A percentile compares a stretch with the other conserved stretches of the same genome.
These are phyloP conservation scores for Calonectria montana DNA, from an alignment of 2,329 filamentous ascomycete genomes.

Conservation along the genomic window DNA sequence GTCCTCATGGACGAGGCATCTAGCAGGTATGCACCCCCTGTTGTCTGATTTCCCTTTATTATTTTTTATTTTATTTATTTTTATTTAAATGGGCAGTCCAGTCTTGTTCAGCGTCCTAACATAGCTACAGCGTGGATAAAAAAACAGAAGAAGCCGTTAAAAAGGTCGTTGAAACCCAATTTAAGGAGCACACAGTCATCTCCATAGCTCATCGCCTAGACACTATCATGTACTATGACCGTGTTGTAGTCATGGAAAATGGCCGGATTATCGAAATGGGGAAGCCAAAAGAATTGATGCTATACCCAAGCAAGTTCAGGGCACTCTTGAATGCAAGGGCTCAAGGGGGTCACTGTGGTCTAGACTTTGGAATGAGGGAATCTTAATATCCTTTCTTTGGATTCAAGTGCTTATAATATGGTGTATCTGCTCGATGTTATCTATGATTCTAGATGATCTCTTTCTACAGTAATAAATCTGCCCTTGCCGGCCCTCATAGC, in stretches of 20 bases:
- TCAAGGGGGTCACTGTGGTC: neutral
- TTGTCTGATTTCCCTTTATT: no score
- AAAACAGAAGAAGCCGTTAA: conserved; percentile 49
- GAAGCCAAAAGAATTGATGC: conserved; percentile 37
- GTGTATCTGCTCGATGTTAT: neutral
- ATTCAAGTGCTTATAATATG: neutral
- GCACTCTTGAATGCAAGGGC: conserved; percentile 44
- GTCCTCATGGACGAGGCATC: conserved; percentile 59
- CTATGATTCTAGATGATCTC: conserved; percentile 46
- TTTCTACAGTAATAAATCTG: conserved; percentile 61
- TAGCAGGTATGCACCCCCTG: conserved; percentile 43
- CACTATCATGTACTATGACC: conserved; percentile 54
- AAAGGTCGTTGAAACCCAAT: conserved; percentile 45
- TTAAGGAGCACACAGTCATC: conserved; percentile 63
- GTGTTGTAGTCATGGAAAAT: conserved; percentile 43
- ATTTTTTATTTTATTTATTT: no score
- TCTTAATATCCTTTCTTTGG: neutral
- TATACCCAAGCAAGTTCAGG: conserved; percentile 34
- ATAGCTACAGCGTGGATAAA: conserved; percentile 44
- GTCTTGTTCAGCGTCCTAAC: conserved; percentile 4
- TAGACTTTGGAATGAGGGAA: neutral
- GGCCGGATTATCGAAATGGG: conserved; percentile 41
- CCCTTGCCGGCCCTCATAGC: conserved; percentile 59
- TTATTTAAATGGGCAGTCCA: no score
- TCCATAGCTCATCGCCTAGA: conserved; percentile 54